A percentile compares a stretch with the other conserved stretches of the same genome.
These are phyloP conservation scores for Zizania latifolia DNA, from an alignment of 176 grass and related monocot species.

Conservation along the genomic window DNA sequence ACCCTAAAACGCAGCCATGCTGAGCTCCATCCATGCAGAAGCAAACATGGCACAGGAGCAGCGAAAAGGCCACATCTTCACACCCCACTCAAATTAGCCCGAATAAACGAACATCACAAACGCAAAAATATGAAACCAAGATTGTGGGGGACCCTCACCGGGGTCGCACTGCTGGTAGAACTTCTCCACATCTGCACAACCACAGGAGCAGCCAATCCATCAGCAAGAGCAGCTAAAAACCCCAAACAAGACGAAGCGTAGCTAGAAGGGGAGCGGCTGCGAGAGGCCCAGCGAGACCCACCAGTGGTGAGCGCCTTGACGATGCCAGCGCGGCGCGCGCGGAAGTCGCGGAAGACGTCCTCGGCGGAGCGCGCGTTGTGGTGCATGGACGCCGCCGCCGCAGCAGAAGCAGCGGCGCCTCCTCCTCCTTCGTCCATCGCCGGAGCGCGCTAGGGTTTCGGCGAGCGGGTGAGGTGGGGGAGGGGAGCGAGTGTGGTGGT, in stretches of 20 bases:
- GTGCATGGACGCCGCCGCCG: slow-evolving; percentile 11
- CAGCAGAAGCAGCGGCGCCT: not conserved
- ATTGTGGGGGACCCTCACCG: slow-evolving; percentile 43
- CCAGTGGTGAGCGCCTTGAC: slow-evolving; percentile 77
- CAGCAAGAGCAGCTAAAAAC: not conserved
- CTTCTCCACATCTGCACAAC: slow-evolving; percentile 67
- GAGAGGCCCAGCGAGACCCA: slow-evolving; percentile 8
- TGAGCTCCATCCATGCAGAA: slow-evolving; percentile 5
- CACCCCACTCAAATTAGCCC: not conserved
- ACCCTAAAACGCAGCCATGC: slow-evolving; percentile 4
- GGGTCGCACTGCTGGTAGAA: slow-evolving; percentile 78
- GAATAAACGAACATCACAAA: not conserved
- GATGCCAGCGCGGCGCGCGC: slow-evolving; percentile 64
- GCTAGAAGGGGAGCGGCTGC: not conserved
- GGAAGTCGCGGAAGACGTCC: slow-evolving; percentile 72
- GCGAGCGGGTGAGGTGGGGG: not conserved
- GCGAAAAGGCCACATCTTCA: not conserved
- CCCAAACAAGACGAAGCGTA: not conserved
- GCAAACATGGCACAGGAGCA: not conserved
- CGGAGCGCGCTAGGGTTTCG: slow-evolving; percentile 31
- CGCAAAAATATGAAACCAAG: not conserved
- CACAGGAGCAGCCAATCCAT: slow-evolving; percentile 27
- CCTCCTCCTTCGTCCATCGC: slow-evolving; percentile 43
- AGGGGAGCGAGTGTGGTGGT: not conserved
- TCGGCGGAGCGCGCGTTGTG: slow-evolving; percentile 55